Evolutionary conservation across 176 grass and related monocot species (phyloP).

Genomic region (Ananas comosus): DNA sequence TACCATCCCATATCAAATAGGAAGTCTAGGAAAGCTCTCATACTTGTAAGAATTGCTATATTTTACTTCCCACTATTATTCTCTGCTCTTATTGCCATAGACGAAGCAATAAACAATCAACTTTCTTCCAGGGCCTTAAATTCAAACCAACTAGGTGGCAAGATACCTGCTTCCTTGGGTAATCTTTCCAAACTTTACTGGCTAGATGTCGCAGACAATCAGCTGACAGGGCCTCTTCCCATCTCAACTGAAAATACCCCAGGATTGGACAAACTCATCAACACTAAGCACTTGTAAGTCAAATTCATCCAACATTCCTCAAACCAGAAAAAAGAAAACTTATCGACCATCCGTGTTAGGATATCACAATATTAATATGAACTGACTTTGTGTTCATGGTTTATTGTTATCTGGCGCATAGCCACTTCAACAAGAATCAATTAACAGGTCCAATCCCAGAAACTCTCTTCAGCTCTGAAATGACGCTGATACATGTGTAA

Average conservation of each 20-base stretch:
- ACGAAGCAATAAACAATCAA: conserved; percentile 8
- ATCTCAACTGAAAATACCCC: conserved; percentile 41
- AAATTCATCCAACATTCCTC: conserved; percentile 6
- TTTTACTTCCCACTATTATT: not conserved
- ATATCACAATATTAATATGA: not conserved
- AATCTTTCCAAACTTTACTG: conserved; percentile 80
- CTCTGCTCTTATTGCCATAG: not conserved
- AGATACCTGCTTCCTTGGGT: conserved; percentile 72
- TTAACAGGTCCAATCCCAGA: conserved; percentile 74
- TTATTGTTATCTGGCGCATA: conserved; percentile 25
- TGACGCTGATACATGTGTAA: conserved; percentile 84
- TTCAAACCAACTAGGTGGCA: conserved; percentile 64
- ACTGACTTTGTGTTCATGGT: not conserved
- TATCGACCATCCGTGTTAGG: not conserved
- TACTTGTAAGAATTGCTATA: conserved; percentile 50
- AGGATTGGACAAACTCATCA: conserved; percentile 67
- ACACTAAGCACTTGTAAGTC: conserved; percentile 84
- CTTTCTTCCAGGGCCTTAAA: conserved; percentile 62
- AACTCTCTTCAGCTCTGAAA: conserved; percentile 65
- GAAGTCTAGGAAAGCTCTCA: conserved; percentile 43
- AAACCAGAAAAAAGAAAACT: not conserved
- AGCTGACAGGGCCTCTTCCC: conserved; percentile 54
- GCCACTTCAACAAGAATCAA: conserved; percentile 90
- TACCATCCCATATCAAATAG: conserved; percentile 59
- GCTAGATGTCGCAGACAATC: conserved; percentile 83